Percentiles rank a stretch among this genome's conserved stretches.
These are phyloP conservation scores for Yarrowia sp. DNA, from an alignment of 805 yeast genomes.

Conservation along the genomic window DNA sequence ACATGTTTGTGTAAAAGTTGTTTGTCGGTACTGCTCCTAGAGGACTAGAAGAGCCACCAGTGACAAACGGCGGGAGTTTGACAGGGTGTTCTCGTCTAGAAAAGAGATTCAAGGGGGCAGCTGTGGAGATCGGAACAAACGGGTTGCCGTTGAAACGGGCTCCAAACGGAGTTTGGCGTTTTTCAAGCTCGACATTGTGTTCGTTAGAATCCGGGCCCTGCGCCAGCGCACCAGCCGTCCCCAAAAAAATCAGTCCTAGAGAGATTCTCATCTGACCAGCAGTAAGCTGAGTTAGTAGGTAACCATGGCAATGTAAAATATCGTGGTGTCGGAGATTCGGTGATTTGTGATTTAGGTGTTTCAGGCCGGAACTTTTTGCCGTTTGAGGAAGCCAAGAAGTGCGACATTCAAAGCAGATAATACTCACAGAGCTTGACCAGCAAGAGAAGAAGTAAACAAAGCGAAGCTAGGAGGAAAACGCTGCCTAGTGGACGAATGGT, in stretches of 20 bases:
- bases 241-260: background rate
- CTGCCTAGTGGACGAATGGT: background rate
- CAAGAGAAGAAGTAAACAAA: background rate
- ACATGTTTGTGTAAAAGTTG: constrained; percentile 71
- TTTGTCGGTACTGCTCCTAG: constrained; percentile 47
- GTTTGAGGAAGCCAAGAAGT: background rate
- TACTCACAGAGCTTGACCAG: constrained; percentile 16
- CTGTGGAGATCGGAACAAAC: constrained; percentile 14
- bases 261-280: constrained; percentile 17
- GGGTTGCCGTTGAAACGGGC: constrained; percentile 14
- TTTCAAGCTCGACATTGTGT: background rate
- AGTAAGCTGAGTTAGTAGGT: background rate
- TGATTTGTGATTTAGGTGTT: background rate
- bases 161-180: background rate
- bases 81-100: constrained; percentile 11
- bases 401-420: background rate
- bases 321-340: too few species aligned
- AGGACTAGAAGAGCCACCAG: background rate
- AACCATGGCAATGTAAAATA: background rate
- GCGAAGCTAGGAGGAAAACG: constrained; percentile 6
- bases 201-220: background rate
- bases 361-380: background rate
- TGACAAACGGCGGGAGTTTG: background rate
- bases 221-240: constrained; percentile 11
- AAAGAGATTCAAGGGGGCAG: constrained; percentile 1